These are phyloP conservation scores for Lyophyllum decastes DNA, from an alignment of 768 basidiomycete genomes.

Conservation along the genomic window DNA sequence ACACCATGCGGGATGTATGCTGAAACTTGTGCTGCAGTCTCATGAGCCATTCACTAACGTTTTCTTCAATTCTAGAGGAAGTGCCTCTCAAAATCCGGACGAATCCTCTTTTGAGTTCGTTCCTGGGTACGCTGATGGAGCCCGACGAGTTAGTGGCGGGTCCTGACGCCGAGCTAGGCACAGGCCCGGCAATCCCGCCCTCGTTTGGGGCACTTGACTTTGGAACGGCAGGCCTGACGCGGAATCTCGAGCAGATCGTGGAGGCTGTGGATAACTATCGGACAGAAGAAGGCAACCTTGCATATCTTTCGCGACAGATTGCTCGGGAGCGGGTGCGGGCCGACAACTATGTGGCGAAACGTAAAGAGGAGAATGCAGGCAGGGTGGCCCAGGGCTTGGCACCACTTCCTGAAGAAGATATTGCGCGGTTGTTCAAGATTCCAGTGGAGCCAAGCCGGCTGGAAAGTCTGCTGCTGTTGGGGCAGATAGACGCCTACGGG, in stretches of 20 bases:
- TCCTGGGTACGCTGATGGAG: constrained; percentile 65
- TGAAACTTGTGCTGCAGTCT: constrained; percentile 48
- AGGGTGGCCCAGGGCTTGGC: constrained; percentile 81
- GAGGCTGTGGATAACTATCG: constrained; percentile 85
- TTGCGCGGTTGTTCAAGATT: constrained; percentile 83
- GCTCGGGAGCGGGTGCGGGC: constrained; percentile 80
- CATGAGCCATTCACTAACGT: constrained; percentile 78
- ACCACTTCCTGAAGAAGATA: constrained; percentile 87
- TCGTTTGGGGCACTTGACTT: constrained; percentile 73
- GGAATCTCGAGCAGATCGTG: constrained; percentile 81
- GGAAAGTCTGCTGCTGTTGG: constrained; percentile 83
- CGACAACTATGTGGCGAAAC: constrained; percentile 78
- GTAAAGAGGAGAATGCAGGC: constrained; percentile 84
- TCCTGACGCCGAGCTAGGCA: constrained; percentile 37
- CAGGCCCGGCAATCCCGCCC: constrained; percentile 47
- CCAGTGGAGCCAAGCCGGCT: constrained; percentile 86
- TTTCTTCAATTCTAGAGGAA: constrained; percentile 84
- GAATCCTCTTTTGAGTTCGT: constrained; percentile 77
- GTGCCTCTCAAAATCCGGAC: constrained; percentile 84
- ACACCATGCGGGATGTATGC: constrained; percentile 9
- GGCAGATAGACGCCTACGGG: constrained; percentile 85
- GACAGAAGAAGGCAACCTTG: constrained; percentile 91
- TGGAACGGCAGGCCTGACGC: constrained; percentile 66
- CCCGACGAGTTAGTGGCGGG: constrained; percentile 41
- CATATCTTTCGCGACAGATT: constrained; percentile 86